Evolutionary conservation across 495 filamentous ascomycete genomes (phyloP).

Genomic region (Friedmanniomyces endolithicus): DNA sequence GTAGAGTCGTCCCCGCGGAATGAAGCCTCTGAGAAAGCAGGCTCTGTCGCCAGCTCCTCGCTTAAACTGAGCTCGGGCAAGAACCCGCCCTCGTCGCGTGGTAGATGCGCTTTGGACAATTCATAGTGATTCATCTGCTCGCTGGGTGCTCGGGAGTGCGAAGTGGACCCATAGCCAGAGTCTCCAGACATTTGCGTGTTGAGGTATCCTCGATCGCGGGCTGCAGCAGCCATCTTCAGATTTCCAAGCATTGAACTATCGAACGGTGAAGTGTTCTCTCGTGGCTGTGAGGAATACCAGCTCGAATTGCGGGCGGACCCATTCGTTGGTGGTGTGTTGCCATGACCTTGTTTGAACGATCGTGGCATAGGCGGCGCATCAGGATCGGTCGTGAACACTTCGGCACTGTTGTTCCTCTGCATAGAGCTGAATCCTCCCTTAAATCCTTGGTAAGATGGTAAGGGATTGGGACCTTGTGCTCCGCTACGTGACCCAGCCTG

Average conservation of each 20-base stretch:
- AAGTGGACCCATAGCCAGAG: constrained; percentile 12
- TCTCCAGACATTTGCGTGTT: constrained; percentile 4
- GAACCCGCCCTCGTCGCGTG: not conserved
- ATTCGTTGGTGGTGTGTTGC: not conserved
- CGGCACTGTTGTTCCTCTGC: constrained; percentile 5
- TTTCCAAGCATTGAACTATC: constrained; percentile 4
- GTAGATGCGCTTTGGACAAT: not conserved
- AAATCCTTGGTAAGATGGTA: not conserved
- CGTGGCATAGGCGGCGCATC: constrained; percentile 9
- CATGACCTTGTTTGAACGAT: not conserved
- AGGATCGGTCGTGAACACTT: constrained; percentile 11
- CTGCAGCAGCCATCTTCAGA: constrained; percentile 3
- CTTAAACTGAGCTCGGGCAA: constrained; percentile 9
- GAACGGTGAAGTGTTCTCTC: not conserved
- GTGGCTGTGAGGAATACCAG: not conserved
- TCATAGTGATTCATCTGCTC: not conserved
- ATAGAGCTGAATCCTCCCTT: not conserved
- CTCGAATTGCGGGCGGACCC: not conserved
- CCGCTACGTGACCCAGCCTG: not conserved
- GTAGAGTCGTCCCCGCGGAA: not conserved
- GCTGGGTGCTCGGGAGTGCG: constrained; percentile 3
- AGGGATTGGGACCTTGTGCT: not conserved
- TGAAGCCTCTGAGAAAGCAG: constrained; percentile 6
- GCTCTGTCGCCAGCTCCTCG: constrained; percentile 10
- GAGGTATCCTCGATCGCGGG: not conserved